Evolutionary conservation across 345 rosid genomes (phyloP), one percentile per base, ranked within the genome.

Genomic region (Syzygium aromaticum): DNA sequence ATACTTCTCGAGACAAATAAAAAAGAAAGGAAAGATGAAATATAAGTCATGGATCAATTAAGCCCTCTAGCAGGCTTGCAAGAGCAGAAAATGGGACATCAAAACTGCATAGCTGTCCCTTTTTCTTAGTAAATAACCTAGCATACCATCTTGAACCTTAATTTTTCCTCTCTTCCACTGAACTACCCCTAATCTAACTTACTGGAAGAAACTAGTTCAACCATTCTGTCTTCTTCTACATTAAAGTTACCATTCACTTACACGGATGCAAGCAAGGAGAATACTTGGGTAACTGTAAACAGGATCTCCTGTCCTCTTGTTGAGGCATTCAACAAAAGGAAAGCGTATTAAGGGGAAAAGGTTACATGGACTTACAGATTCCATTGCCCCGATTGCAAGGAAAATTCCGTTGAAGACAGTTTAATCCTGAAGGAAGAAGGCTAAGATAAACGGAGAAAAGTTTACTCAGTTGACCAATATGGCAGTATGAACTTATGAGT

Each of bases 351-450:
- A 11, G 52, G 59, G 73, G 40, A 33, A 85, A 38, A 23, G n/a
- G 30, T 80, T 64, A 3, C 22, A 3, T 28, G 40, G 38, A 89
- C 98, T 95, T 90, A 95, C 98, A 94, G 54, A 90, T 86, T 86
- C 95, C 93, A 89, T 84, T 3, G 53, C 90, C 95, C 87, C 90
- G 91, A 87, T 89, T 87, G 92, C 98, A 95, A 33, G 90, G 94
- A 88, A 95, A 95, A 85, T 90, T 86, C 77, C 88, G 90, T 86
- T 96, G 98, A 87, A 96, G 95, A 88, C 99, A 96, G 85, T 89
- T 85, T 87, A 96, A 89, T 51, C 98, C 95, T 3, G 92, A 87
- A 11, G 93, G 90, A 87, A 90, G 87, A 90, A 85, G 87, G 64
- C 95, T 92, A 87, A 83, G 87, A 88, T 87, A 88, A 89, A 85